These are phyloP conservation scores for Pontederia crassipes DNA, from an alignment of 176 grass and related monocot genomes.

Conservation along the genomic window DNA sequence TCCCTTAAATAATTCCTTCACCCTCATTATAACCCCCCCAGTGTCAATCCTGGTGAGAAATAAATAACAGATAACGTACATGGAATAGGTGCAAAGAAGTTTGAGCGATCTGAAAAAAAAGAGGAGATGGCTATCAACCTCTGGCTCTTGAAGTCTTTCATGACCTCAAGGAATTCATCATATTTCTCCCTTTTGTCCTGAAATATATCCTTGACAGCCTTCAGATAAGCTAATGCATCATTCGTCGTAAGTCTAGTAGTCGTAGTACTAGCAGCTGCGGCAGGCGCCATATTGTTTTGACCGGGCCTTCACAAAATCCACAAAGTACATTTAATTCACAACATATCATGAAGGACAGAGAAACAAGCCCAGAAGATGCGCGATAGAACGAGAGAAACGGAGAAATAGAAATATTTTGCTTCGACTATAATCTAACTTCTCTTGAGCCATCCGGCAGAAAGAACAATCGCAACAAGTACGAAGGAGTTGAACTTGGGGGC, in stretches of 20 bases:
- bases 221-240: conserved; percentile 86
- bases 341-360: not conserved
- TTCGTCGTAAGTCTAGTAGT: conserved; percentile 78
- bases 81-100: too few species aligned
- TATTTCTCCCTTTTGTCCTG: conserved; percentile 94
- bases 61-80: not conserved
- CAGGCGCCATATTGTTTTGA: conserved; percentile 41
- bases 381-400: not conserved
- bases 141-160: conserved; percentile 99
- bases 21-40: conserved; percentile 82
- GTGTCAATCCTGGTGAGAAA: conserved; percentile 62
- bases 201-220: conserved; percentile 95
- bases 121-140: conserved; percentile 32
- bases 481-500: too few species aligned
- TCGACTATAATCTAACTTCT: too few species aligned
- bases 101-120: too few species aligned
- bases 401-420: not conserved
- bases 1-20: conserved; percentile 90
- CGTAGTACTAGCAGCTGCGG: conserved; percentile 12
- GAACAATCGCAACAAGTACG: too few species aligned
- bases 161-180: conserved; percentile 97
- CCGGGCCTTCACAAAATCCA: conserved; percentile 25
- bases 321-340: conserved; percentile 15
- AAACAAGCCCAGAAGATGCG: not conserved
- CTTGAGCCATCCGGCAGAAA: too few species aligned